These are phyloP conservation scores for Ceratobasidium sp. DNA, from an alignment of 1,284 basidiomycete species.

Conservation along the genomic window DNA sequence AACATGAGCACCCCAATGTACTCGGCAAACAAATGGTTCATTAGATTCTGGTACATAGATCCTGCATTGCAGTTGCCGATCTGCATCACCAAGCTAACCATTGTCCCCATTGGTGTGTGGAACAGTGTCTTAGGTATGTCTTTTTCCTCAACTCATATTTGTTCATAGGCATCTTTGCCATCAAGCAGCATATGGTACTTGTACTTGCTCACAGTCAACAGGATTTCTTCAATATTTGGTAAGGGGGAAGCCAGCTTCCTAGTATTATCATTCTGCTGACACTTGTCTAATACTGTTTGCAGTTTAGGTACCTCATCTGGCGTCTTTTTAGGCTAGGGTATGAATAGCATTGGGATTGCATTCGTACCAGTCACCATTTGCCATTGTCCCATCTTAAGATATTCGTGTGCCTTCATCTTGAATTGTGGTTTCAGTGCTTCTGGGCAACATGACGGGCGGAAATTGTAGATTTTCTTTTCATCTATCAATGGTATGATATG, in stretches of 20 bases:
- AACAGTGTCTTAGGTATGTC: constrained; percentile 53
- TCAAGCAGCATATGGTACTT: constrained; percentile 54
- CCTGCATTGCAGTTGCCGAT: constrained; percentile 58
- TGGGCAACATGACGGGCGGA: constrained; percentile 56
- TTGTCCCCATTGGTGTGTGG: constrained; percentile 57
- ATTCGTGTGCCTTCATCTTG: constrained; percentile 51
- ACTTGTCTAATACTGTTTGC: constrained; percentile 57
- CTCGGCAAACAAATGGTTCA: constrained; percentile 56
- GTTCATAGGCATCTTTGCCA: constrained; percentile 56
- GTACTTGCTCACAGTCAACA: constrained; percentile 51
- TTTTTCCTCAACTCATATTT: constrained; percentile 55
- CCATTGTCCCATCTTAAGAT: constrained; percentile 54
- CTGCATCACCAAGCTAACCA: constrained; percentile 58
- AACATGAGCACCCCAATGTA: constrained; percentile 52
- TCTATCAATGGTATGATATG: constrained; percentile 60
- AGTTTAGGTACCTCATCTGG: constrained; percentile 46
- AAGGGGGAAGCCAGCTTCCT: constrained; percentile 57
- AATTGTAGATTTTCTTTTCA: constrained; percentile 54
- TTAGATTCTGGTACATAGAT: constrained; percentile 57
- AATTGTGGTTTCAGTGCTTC: constrained; percentile 55
- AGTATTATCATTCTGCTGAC: constrained; percentile 57
- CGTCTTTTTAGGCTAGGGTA: constrained; percentile 56
- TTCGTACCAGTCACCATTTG: constrained; percentile 52
- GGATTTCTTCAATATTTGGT: constrained; percentile 56
- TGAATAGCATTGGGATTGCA: constrained; percentile 58